A percentile compares a stretch with the other conserved stretches of the same genome.
Conservation (phyloP, 352 stramenopile species). For the Phytopythium delawarense region DNA sequence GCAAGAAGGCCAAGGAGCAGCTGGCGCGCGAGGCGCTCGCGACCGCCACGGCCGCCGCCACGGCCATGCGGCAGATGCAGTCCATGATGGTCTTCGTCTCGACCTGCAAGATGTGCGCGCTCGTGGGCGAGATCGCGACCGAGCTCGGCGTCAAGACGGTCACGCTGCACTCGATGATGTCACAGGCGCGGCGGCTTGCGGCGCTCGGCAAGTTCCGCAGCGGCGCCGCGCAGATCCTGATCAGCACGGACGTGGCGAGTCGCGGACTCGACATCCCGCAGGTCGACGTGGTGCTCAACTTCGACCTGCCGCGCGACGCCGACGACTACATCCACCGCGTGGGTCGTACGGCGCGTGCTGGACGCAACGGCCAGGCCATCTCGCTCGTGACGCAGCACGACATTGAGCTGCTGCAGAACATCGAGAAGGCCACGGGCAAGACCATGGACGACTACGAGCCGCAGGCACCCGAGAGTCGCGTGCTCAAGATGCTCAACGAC, state of each 20-base stretch:
- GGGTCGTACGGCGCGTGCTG: slow-evolving; percentile 92
- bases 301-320: slow-evolving; percentile 93
- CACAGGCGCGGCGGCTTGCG: slow-evolving; percentile 91
- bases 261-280: slow-evolving; percentile 96
- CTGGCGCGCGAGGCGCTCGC: slow-evolving; percentile 15
- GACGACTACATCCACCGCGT: slow-evolving; percentile 98
- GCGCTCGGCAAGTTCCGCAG: slow-evolving; percentile 98
- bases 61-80: slow-evolving; percentile 30
- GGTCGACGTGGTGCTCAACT: slow-evolving; percentile 97
- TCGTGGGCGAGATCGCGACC: slow-evolving; percentile 92
- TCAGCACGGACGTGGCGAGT: slow-evolving; percentile 97
- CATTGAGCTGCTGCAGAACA: slow-evolving; percentile 93
- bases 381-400: slow-evolving; percentile 95
- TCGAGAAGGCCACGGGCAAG: slow-evolving; percentile 89
- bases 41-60: slow-evolving; percentile 10
- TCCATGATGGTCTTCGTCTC: slow-evolving; percentile 97
- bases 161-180: slow-evolving; percentile 95
- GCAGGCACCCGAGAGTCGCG: slow-evolving; percentile 86
- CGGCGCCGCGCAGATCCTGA: slow-evolving; percentile 88
- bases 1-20: slow-evolving; percentile 31
- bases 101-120: slow-evolving; percentile 94
- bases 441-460: slow-evolving; percentile 89
- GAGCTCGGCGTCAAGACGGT: slow-evolving; percentile 93
- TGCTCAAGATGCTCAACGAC: slow-evolving; percentile 93
- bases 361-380: slow-evolving; percentile 88